phyloP scores from a whole-genome alignment of 768 basidiomycete genomes.

The Antrodiella citrinella region DNA sequence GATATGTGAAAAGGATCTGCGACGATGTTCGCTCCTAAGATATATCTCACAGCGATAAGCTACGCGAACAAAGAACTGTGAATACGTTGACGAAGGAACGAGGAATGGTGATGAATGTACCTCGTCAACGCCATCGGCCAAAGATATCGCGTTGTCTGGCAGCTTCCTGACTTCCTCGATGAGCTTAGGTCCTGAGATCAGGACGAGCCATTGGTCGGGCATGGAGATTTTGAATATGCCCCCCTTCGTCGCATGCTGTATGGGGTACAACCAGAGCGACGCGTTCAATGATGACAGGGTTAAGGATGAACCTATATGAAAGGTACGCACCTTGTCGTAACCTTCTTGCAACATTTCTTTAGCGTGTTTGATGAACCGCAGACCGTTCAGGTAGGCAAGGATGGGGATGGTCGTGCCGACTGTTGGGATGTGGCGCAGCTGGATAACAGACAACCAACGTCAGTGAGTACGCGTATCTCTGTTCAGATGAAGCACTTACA shows the following conservation, averaged over 20 bases:
- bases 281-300: no score
- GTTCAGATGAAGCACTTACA: neutral
- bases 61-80: neutral
- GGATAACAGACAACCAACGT: neutral
- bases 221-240: conserved; percentile 35
- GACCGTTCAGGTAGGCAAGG: conserved; percentile 25
- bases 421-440: conserved; percentile 26
- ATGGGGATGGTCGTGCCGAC: conserved; percentile 26
- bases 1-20: conserved; percentile 5
- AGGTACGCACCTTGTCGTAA: conserved; percentile 12
- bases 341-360: conserved; percentile 23
- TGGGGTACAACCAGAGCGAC: no score
- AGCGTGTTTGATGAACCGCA: conserved; percentile 24
- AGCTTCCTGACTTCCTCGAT: conserved; percentile 44
- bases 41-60: neutral
- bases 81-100: no score
- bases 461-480: neutral
- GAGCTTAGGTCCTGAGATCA: conserved; percentile 33
- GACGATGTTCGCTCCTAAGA: conserved; percentile 1
- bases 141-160: conserved; percentile 36
- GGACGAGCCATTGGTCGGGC: conserved; percentile 37
- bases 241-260: neutral
- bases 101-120: no score
- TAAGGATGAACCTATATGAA: no score
- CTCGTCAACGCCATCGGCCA: conserved; percentile 32